Evolutionary conservation across 129 eudicot species (phyloP), one percentile per base, ranked within the genome.

Genomic region (Flaveria trinervia): DNA sequence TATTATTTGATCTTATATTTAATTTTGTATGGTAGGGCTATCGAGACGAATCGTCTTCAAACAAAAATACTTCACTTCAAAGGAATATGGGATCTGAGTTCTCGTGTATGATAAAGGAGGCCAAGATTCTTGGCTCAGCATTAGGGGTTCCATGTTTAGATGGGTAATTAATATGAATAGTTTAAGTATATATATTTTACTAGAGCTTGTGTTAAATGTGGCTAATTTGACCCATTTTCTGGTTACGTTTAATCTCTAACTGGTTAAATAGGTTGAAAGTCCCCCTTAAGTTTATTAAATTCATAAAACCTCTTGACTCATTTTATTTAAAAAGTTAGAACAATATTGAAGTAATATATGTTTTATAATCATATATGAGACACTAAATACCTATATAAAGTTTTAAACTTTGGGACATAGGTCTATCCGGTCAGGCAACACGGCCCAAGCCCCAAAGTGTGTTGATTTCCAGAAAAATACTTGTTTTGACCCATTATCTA

Each of bases 1-100:
- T 62, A 2, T 57, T 9, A 25, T 49, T 45, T 79, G 36, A 54
- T 41, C 10, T 13, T 18, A 46, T 60, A 15, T 67, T 15, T 1
- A 9, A 25, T 10, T 36, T 26, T 62, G 45, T 65, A 75, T 80
- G 73, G 49, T 82, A 95, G 99, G 89, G 80, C 49, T 36, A 72
- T 52, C 77, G 36, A 76, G 90, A 80, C 56, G 96, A 83, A 71
- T 65, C 81, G 51, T 71, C 76, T 30, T 52, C 79, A 77, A 71
- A 74, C 45, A 83, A 91, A 72, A 83, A 65, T 43, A 26, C 82
- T 66, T 77, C 97, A 43, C 82, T 95, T 18, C 77, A 77, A 74
- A 87, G 99, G 79, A 95, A 95, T 75, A 87, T 67, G 89, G 99
- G 99, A n/a, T 95, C 99, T 61, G 97, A 87, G 75, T 95, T 95